A percentile compares a stretch with the other conserved stretches of the same genome.
phyloP scores from a whole-genome alignment of 2,329 filamentous ascomycete species.

The Botrytis sinoallii region DNA sequence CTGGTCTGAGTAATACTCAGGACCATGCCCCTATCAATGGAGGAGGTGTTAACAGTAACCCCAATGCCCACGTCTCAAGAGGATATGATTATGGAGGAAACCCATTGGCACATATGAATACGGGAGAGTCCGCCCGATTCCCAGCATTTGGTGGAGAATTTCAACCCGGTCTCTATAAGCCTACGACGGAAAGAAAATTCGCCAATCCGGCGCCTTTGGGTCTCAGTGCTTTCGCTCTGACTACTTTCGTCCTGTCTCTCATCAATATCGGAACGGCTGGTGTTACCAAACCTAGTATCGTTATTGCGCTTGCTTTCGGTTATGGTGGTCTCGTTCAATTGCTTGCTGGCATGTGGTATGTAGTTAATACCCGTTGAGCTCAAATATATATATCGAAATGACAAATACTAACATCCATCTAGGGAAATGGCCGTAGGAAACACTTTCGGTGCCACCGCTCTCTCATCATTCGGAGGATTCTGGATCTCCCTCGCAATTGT shows the following conservation, averaged over 20 bases:
- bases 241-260: conserved; percentile 58
- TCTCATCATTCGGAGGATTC: conserved; percentile 62
- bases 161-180: conserved; percentile 57
- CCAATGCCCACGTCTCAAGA: conserved; percentile 5
- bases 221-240: conserved; percentile 59
- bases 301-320: conserved; percentile 54
- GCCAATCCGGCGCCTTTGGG: conserved; percentile 60
- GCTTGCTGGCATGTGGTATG: conserved; percentile 60
- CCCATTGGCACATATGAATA: conserved; percentile 49
- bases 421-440: conserved; percentile 64
- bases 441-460: conserved; percentile 60
- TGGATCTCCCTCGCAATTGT: conserved; percentile 59
- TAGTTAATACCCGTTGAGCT: neutral
- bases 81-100: conserved; percentile 38
- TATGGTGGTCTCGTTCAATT: conserved; percentile 68
- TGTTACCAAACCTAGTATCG: conserved; percentile 49
- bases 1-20: conserved; percentile 9
- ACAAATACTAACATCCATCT: neutral
- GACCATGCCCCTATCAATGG: conserved; percentile 24
- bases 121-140: conserved; percentile 42
- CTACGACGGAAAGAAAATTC: conserved; percentile 51
- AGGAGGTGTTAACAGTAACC: conserved; percentile 14
- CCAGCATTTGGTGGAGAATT: conserved; percentile 58
- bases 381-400: neutral
- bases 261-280: conserved; percentile 53